Conservation (phyloP, 208 protist species). For the Acanthamoeba culbertsoni region DNA sequence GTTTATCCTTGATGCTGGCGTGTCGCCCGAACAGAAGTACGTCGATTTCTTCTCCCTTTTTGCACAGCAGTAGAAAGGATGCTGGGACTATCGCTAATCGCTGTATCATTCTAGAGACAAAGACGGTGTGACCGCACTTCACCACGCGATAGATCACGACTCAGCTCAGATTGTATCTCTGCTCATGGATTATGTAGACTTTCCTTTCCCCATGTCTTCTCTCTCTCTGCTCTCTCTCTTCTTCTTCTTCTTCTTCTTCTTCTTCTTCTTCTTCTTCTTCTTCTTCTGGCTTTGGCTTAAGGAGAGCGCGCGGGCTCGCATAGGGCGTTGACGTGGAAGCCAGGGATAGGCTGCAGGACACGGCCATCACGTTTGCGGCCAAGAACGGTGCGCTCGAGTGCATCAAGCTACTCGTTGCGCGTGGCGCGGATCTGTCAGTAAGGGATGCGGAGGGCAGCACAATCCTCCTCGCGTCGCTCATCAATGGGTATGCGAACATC, state of each 20-base stretch:
- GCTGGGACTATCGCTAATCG: not conserved
- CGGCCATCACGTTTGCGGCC: not conserved
- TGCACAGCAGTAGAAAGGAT: not conserved
- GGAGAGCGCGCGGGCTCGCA: not conserved
- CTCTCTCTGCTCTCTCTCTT: not conserved
- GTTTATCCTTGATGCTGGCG: not conserved
- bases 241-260: not conserved
- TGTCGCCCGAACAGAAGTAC: not conserved
- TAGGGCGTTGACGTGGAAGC: not conserved
- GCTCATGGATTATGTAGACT: not conserved
- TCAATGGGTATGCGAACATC: not conserved
- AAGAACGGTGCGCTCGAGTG: constrained; percentile 8
- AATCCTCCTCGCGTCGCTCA: not conserved
- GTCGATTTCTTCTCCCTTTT: not conserved
- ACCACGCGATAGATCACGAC: constrained; percentile 10
- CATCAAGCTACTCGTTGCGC: constrained; percentile 16
- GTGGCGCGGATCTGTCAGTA: not conserved
- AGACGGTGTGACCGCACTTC: not conserved
- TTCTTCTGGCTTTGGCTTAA: not conserved
- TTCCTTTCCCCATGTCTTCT: not conserved
- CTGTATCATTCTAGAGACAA: not conserved
- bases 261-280: not conserved
- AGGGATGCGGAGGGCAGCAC: constrained; percentile 3
- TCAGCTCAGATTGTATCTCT: not conserved
- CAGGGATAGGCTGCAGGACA: not conserved